A percentile compares a stretch with the other conserved stretches of the same genome.
These are phyloP conservation scores for Samsoniella hepiali DNA, from an alignment of 2,329 filamentous ascomycete species.

Conservation along the genomic window DNA sequence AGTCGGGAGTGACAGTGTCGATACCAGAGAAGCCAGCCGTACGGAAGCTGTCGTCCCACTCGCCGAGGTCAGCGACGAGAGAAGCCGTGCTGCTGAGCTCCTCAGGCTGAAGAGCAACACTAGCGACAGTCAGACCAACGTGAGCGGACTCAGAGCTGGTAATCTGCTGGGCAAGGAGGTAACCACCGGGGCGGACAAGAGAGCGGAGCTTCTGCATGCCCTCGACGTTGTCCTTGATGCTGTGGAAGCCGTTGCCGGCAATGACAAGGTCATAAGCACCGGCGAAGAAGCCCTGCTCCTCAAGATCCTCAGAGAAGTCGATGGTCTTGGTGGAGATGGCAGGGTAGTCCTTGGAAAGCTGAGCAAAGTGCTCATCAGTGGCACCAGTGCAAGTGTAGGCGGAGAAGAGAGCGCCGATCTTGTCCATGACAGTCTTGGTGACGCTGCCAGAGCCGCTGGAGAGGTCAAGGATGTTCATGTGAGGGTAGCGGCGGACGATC, in stretches of 20 bases:
- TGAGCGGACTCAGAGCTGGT: slow-evolving; percentile 12
- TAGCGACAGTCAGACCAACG: slow-evolving; percentile 13
- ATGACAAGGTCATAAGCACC: slow-evolving; percentile 18
- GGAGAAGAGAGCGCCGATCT: slow-evolving; percentile 11
- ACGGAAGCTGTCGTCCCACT: slow-evolving; percentile 17
- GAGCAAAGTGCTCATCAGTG: slow-evolving; percentile 17
- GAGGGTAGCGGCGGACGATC: slow-evolving; percentile 19
- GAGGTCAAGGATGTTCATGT: slow-evolving; percentile 19
- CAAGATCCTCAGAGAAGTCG: slow-evolving; percentile 14
- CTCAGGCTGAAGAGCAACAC: slow-evolving; percentile 9
- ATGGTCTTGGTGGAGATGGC: slow-evolving; percentile 15
- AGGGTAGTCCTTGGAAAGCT: slow-evolving; percentile 8
- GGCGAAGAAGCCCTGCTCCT: slow-evolving; percentile 17
- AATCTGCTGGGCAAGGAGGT: slow-evolving; percentile 17
- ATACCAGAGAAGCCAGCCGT: slow-evolving; percentile 20
- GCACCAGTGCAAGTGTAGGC: slow-evolving; percentile 20
- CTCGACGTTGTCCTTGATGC: slow-evolving; percentile 5
- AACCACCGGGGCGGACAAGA: slow-evolving; percentile 19
- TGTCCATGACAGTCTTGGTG: slow-evolving; percentile 15
- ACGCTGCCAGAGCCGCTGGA: slow-evolving; percentile 18
- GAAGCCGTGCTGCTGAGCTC: slow-evolving; percentile 16
- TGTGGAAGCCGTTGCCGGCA: slow-evolving; percentile 15
- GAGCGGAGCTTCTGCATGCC: slow-evolving; percentile 17
- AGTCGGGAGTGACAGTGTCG: slow-evolving; percentile 18
- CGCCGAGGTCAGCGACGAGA: slow-evolving; percentile 13